These are phyloP conservation scores for Pyrus hybrid DNA, from an alignment of 331 rosid genomes.

Conservation along the genomic window DNA sequence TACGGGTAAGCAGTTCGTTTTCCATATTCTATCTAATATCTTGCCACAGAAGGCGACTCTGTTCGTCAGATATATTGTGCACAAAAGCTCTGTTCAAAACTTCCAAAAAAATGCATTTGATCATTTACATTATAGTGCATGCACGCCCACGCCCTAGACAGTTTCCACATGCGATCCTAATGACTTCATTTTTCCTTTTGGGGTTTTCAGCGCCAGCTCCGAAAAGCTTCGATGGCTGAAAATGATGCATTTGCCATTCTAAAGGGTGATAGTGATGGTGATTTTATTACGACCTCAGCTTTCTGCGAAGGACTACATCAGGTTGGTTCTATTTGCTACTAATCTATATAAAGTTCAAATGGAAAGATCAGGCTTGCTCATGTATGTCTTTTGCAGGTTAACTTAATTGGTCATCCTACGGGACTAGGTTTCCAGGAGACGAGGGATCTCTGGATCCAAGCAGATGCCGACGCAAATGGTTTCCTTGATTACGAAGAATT, in stretches of 20 bases:
- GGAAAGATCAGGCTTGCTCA: slow-evolving; percentile 8
- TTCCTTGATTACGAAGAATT: slow-evolving; percentile 64
- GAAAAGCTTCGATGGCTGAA: slow-evolving; percentile 70
- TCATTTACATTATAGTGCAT: background rate
- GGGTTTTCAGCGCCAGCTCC: slow-evolving; percentile 49
- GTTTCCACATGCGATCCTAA: background rate
- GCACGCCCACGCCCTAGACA: background rate
- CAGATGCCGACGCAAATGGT: slow-evolving; percentile 62
- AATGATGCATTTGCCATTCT: slow-evolving; percentile 63
- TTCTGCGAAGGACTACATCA: slow-evolving; percentile 61
- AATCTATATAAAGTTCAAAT: background rate
- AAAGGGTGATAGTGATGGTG: slow-evolving; percentile 51
- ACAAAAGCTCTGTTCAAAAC: background rate
- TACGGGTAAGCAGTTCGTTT: slow-evolving; percentile 38
- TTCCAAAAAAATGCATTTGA: background rate
- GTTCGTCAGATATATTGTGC: background rate
- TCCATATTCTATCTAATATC: background rate
- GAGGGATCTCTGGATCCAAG: slow-evolving; percentile 73
- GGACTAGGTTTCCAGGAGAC: slow-evolving; percentile 70
- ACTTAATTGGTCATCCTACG: slow-evolving; percentile 47
- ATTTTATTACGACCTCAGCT: slow-evolving; percentile 45
- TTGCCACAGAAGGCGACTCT: background rate
- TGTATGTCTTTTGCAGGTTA: slow-evolving; percentile 37
- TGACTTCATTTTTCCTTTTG: background rate
- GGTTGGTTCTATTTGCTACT: slow-evolving; percentile 30